Evolutionary conservation across 805 yeast species (phyloP), one percentile per base, ranked within the genome.

Genomic region (Pichia pseudocactophila): DNA sequence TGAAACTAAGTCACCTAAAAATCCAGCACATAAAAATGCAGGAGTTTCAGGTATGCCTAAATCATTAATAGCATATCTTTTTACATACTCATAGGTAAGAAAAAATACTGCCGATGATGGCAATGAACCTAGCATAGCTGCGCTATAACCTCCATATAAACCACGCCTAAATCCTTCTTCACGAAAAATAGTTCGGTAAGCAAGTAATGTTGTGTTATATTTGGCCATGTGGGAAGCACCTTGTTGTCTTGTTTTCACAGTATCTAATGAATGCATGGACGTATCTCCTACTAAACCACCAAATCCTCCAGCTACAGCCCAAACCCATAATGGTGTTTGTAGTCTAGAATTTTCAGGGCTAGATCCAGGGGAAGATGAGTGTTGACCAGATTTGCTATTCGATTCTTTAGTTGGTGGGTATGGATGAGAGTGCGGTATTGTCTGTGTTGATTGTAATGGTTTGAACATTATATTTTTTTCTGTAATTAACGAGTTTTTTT

Each of bases 41-140:
- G 82, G 50, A 0, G 96, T 85, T 47, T 88, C 96, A 52, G 88
- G 85, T 7, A 82, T 49, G 8, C 73, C 70, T 54, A 68, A 75
- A 26, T 76, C 79, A 42, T 73, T 69, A 35, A 85, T 81, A 64
- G 89, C 62, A 30, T 62, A 61, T 39, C 96, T 69, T 61, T 92
- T 92, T 15, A 86, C 69, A 20, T 66, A 71, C 57, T 92, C 98
- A 62, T 92, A 92, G 1, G 96, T 80, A 2, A 89, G 85, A 58
- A 92, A 92, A 59, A 92, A 92, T n/a, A 88, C 74, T 17, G 94
- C 89, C 2, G 97, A 90, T 30, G 92, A 82, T 6, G 98, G 98
- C 49, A 92, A 77, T 0, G 94, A 83, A 0, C 99, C 99, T 25
- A 86, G 58, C 69, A 89, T 74, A 1, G 97, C 97, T 2, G 97